A percentile compares a stretch with the other conserved stretches of the same genome.
phyloP scores from a whole-genome alignment of 352 stramenopile genomes.

The Elongisporangium anandrum region DNA sequence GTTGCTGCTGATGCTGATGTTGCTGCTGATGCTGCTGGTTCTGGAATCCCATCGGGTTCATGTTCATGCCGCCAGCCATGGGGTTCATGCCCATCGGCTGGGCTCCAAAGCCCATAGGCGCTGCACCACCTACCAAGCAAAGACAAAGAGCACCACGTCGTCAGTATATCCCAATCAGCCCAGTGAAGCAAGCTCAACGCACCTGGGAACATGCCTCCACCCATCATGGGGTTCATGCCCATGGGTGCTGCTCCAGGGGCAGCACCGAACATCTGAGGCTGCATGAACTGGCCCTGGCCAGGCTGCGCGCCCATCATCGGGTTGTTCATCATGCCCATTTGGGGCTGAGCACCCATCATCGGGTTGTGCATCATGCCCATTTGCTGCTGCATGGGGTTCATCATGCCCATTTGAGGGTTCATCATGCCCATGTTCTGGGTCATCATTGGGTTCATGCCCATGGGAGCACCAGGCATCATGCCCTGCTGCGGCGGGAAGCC shows the following conservation, averaged over 20 bases:
- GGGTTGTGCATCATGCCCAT: constrained; percentile 15
- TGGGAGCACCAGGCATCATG: constrained; percentile 28
- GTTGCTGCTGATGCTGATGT: constrained; percentile 29
- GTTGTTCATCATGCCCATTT: constrained; percentile 39
- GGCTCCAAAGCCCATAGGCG: constrained; percentile 48
- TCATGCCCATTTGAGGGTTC: constrained; percentile 23
- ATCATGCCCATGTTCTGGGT: constrained; percentile 33
- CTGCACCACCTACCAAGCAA: constrained; percentile 16
- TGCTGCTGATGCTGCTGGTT: constrained; percentile 23
- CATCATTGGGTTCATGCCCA: constrained; percentile 56
- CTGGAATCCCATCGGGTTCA: constrained; percentile 56
- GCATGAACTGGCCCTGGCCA: constrained; percentile 10
- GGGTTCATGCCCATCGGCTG: constrained; percentile 55
- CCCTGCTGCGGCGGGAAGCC: constrained; percentile 39
- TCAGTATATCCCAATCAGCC: constrained; percentile 1
- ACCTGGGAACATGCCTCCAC: constrained; percentile 46
- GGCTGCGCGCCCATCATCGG: constrained; percentile 42
- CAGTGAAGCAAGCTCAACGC: constrained; percentile 3
- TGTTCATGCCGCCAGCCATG: constrained; percentile 51
- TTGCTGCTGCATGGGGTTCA: constrained; percentile 20
- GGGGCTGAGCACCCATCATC: constrained; percentile 2
- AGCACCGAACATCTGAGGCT: constrained; percentile 9
- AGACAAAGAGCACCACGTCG: no score
- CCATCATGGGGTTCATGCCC: constrained; percentile 51
- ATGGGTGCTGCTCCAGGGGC: constrained; percentile 5